Evolutionary conservation across 2,329 filamentous ascomycete species (phyloP), one percentile per base, ranked within the genome.

Genomic region (Aaosphaeria arxii): DNA sequence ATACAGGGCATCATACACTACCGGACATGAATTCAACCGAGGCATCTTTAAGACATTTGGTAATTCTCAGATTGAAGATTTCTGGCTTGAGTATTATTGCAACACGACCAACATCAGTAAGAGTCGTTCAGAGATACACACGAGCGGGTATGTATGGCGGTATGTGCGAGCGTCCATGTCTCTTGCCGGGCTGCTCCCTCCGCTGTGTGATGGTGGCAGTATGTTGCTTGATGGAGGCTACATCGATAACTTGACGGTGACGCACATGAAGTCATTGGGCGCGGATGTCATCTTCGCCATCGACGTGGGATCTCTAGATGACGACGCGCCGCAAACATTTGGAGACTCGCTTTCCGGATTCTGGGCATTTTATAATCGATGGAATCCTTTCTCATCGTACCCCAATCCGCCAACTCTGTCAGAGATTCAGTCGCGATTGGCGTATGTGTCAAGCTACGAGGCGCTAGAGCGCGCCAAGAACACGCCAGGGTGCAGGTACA

Each of bases 21-120:
- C 94, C 0, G 94, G 94, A 1, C 94, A 99, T 66, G 94, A 99
- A 63, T 99, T 99, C 80, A 99, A 99, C 62, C 88, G 94, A 5
- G 94, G 94, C 38, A 96, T 99, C 55, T 99, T 96, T 82, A 99
- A 99, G 71, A 91, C 92, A 0, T 96, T 99, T 67, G 94, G 91
- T 11, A 90, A 96, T 62, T 89, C 89, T 7, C 94, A 97, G 66
- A 97, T 99, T 49, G 94, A 99, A 72, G 94, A 99, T 69, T 99
- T 97, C 64, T 99, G 94, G 94, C 81, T 99, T 7, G 91, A 96
- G 58, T 99, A 90, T 69, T 99, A 99, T 74, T 99, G 95, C 80
- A 99, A 99, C 72, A 97, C 94, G 0, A 99, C 95, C 35, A 99
- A 97, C 70, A 97, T 99, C 72, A 95, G 88, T 74, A 95, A 95